Base-by-base conservation (phyloP, 805 yeast species). In the Suhomyces emberorum region DNA sequence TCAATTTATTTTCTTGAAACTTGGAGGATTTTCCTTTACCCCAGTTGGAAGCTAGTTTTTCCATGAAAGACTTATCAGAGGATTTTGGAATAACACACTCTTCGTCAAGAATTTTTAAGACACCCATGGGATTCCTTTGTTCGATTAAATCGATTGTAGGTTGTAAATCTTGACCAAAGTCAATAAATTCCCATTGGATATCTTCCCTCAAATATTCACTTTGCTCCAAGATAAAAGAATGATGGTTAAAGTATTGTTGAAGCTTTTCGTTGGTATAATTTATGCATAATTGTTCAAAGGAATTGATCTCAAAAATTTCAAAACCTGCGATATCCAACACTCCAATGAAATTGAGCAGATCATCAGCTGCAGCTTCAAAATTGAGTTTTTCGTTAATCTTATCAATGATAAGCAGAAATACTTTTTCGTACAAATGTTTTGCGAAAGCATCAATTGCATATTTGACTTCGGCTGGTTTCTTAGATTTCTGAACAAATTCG, bases 1-100 rank as follows among this genome's bases (percentile, higher is more conserved):
- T 73, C 30, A 81, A 70, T 47, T 83, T 81, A 38, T 88, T 83
- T 23, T 93, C 81, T 47, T 70, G 76, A 58, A 83, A 93, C 54
- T 83, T 67, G 12, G 52, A 43, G 25, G 56, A 56, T 37, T 68
- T 65, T 11, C 59, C 59, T 25, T 52, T 52, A 31, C 72, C 83
- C 77, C 95, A 83, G 36, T 79, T 74, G 10, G 71, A 63, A 24
- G 79, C 75, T 36, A 93, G 65, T 54, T 88, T 89, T 24, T 87
- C 88, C 49, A 87, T 79, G 51, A 89, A 93, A 0, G 95, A 73
- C 31, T 69, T 63, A 55, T 93, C 98, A 0, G 86, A 76, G 0
- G 96, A 85, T 48, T 83, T 86, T 10, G 98, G 98, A 58, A 93
- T 83, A 18, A 93, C 84, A 45, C 97, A 91, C 55, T 93, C 98